Evolutionary conservation across 306 rosid genomes (phyloP), one percentile per base, ranked within the genome.

Genomic region (Parietaria judaica): DNA sequence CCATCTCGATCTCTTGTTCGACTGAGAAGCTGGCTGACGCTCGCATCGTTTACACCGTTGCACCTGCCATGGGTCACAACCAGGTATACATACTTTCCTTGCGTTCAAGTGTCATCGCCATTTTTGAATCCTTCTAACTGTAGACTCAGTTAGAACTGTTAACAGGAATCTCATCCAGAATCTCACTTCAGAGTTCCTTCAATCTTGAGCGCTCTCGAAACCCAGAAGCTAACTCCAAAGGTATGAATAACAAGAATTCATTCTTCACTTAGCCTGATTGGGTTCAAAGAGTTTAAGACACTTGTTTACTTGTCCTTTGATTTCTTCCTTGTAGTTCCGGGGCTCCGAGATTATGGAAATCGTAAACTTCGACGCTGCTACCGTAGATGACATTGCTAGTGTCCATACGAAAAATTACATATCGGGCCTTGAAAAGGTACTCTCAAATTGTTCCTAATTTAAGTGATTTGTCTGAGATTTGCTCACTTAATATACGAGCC

Each of bases 91-190:
- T 64, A 50, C 38, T 57, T 67, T 37, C 6, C 6, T 39, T 14
- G 53, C 38, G 38, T 36, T 36, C 17, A n/a, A 39, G 31, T 23
- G 2, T 23, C 39, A 47, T 11, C 11, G 61, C 31, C 52, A 3
- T 45, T 44, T 50, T 64, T 41, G 43, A 4, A 68, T 36, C 23
- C 36, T 56, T 36, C 5, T 58, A 60, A 67, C 59, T 70, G 39
- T 71, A 52, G 36, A 60, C 56, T 68, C 6, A 34, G 51, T 69
- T 64, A 39, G 56, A 39, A 15, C 65, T 58, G 58, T 52, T 60
- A 62, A 71, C 83, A 91, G 97, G 97, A 91, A 66, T 77, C 98
- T 68, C 98, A 88, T 85, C 98, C 96, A 43, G 98, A 91, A 72
- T 88, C 92, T 55, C 91, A 88, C 80, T 78, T 91, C 51, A 79